These are phyloP conservation scores for Trichoderma brevicompactum DNA, from an alignment of 2,329 filamentous ascomycete genomes.

Conservation along the genomic window DNA sequence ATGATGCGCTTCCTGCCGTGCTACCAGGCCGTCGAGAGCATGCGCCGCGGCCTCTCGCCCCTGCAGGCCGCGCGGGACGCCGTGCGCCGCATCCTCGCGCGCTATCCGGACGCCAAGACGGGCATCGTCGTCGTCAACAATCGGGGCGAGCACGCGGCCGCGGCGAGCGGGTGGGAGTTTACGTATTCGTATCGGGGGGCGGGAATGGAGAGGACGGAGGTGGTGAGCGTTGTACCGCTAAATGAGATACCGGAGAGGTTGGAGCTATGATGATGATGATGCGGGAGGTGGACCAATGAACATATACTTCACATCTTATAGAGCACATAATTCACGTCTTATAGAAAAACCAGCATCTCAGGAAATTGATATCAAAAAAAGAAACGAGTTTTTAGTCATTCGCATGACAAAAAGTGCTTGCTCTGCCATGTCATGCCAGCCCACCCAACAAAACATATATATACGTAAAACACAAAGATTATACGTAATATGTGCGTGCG, in stretches of 20 bases:
- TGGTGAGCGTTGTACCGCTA: slow-evolving; percentile 47
- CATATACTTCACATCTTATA: not conserved
- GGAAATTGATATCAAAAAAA: not conserved
- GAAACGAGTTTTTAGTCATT: not conserved
- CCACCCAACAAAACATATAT: not conserved
- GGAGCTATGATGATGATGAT: not conserved
- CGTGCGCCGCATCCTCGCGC: slow-evolving; percentile 53
- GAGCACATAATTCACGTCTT: not conserved
- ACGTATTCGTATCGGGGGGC: slow-evolving; percentile 57
- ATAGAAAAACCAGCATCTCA: not conserved
- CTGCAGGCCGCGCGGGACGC: slow-evolving; percentile 55
- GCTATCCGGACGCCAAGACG: slow-evolving; percentile 51
- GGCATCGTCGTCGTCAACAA: slow-evolving; percentile 57
- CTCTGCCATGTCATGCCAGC: not conserved
- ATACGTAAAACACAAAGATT: too few species aligned
- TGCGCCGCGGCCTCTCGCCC: slow-evolving; percentile 54
- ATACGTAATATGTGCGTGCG: not conserved
- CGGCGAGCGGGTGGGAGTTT: slow-evolving; percentile 59
- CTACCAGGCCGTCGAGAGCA: slow-evolving; percentile 60
- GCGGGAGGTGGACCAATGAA: too few species aligned
- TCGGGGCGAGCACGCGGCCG: slow-evolving; percentile 54
- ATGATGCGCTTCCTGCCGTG: slow-evolving; percentile 63
- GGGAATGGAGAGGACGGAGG: slow-evolving; percentile 50
- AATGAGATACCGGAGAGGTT: not conserved
- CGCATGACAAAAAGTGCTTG: slow-evolving; percentile 12